phyloP scores from a whole-genome alignment of 106 monocot species.

The Phalaenopsis aphrodite region DNA sequence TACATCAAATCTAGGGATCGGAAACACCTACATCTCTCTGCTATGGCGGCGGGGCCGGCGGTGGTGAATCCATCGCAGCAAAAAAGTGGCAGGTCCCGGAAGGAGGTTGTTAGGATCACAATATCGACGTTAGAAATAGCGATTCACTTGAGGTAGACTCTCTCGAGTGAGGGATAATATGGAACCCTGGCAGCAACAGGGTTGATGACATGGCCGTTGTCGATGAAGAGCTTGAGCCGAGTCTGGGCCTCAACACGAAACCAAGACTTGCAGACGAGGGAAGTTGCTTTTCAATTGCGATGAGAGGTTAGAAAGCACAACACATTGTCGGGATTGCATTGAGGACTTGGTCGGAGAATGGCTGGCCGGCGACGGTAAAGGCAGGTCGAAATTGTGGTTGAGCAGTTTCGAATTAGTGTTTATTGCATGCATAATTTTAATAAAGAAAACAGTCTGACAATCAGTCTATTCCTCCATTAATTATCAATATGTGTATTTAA shows the following conservation, averaged over 20 bases:
- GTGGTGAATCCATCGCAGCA: conserved; percentile 75
- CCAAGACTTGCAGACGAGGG: conserved; percentile 71
- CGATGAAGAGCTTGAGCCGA: conserved; percentile 68
- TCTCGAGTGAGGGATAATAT: conserved; percentile 48
- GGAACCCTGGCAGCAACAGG: conserved; percentile 32
- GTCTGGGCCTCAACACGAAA: conserved; percentile 63
- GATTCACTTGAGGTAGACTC: conserved; percentile 71
- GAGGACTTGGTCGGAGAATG: conserved; percentile 20
- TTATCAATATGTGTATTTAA: too few relatives aligned
- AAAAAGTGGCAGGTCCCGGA: conserved; percentile 44
- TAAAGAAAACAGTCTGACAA: too few relatives aligned
- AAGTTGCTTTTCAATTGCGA: conserved; percentile 58
- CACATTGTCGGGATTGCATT: conserved; percentile 18
- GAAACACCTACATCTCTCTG: conserved; percentile 70
- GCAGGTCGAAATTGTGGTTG: not conserved
- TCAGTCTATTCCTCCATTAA: too few relatives aligned
- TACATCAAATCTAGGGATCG: conserved; percentile 74
- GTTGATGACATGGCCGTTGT: conserved; percentile 77
- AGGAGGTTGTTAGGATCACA: conserved; percentile 21
- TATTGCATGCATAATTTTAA: too few relatives aligned
- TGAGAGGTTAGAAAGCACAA: conserved; percentile 16
- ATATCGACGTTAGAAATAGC: conserved; percentile 47
- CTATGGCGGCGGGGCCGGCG: conserved; percentile 51
- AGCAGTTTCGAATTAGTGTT: not conserved
- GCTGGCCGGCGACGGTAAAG: not conserved